Evolutionary conservation across 148 eudicot genomes (phyloP), one percentile per base, ranked within the genome.

Genomic region (Nepenthes mirabilis): DNA sequence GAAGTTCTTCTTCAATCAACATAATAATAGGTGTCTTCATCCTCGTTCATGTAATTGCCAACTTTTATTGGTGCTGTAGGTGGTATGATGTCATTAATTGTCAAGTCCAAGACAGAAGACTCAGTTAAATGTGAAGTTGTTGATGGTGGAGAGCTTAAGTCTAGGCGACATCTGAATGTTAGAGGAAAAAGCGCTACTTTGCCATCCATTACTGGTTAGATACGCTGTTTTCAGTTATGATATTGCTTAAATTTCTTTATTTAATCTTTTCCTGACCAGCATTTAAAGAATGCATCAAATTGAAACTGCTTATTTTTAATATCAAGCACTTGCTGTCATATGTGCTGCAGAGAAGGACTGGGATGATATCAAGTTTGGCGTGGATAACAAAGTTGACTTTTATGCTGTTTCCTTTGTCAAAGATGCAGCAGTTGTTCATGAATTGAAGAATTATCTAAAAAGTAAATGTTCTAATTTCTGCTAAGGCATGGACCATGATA

Each of bases 341-440:
- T 48, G 62, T 68, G 58, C 64, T 77, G 68, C 94, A 94, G 99
- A 89, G 35, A 94, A 94, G 75, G 99, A 94, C 65, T 94, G 99
- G 99, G 99, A 94, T 65, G 97, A 94, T 64, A 89, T 94, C 84
- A 94, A 94, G 80, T 94, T 94, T 69, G 99, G 99, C 65, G 99
- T 94, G 59, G 99, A 94, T 60, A 89, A 94, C 50, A 71, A 84
- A 66, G 91, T 93, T 68, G 97, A 86, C 65, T 84, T 87, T 61
- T 94, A 94, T 75, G 99, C 99, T 56, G 99, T 94, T 72, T 94
- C 99, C 60, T 94, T 94, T 63, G 99, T 94, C 55, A 94, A 94
- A 74, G 99, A 94, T 75, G 99, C 87, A 34, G 84, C 83, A 9
- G 95, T 86, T 58, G 83, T 94, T 69, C 99, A 89, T 73, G 99